Conservation (phyloP, 2,329 filamentous ascomycete species). For the Trichoderma sp. region DNA sequence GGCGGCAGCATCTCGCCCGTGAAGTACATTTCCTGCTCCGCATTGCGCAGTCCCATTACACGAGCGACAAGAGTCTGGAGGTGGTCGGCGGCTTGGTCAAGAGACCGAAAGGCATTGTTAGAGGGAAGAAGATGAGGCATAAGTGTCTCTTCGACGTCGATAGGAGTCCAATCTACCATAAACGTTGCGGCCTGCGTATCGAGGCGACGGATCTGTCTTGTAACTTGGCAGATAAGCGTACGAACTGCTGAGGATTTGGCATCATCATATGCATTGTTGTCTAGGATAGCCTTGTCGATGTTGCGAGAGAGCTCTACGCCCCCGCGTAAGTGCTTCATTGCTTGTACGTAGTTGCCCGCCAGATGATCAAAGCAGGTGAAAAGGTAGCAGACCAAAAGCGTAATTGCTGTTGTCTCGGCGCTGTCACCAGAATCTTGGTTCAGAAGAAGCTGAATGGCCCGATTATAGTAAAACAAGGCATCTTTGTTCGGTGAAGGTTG, state of each 20-base stretch:
- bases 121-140: background rate
- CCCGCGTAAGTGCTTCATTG: background rate
- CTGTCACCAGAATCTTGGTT: background rate
- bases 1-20: background rate
- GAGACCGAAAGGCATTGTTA: background rate
- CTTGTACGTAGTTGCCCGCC: background rate
- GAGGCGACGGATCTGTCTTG: conserved; percentile 1
- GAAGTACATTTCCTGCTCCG: background rate
- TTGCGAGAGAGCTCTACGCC: background rate
- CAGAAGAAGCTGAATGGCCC: background rate
- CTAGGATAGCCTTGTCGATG: background rate
- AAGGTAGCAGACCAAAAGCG: conserved; percentile 2
- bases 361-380: conserved; percentile 8
- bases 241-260: background rate
- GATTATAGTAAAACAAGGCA: background rate
- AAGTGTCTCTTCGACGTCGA: background rate
- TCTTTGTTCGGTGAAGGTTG: background rate
- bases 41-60: background rate
- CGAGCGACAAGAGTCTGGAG: background rate
- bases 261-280: background rate
- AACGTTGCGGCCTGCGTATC: background rate
- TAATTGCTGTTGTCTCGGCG: background rate
- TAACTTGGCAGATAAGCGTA: background rate
- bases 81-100: background rate
- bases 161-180: background rate